phyloP scores from a whole-genome alignment of 257 asterid species.

The Striga asiatica region DNA sequence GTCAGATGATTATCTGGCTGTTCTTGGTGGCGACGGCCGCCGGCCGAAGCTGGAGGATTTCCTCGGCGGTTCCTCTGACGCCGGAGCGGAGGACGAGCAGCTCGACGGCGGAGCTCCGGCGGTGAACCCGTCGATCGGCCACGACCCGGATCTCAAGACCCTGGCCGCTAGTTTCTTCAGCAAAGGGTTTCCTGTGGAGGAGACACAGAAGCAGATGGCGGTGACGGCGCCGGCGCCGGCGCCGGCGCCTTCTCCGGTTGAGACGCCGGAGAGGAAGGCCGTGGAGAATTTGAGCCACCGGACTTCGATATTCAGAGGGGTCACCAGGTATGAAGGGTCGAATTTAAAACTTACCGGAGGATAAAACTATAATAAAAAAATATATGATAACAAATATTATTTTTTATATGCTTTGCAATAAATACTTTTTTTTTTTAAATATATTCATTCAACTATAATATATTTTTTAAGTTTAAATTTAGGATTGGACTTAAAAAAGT shows the following conservation, averaged over 20 bases:
- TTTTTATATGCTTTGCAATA: too few species aligned
- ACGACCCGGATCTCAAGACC: conserved; percentile 49
- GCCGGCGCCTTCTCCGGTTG: conserved; percentile 11
- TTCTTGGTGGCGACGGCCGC: conserved; percentile 17
- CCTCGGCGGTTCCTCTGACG: conserved; percentile 32
- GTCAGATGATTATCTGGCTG: background rate
- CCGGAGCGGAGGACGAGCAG: conserved; percentile 18
- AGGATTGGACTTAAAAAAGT: too few species aligned
- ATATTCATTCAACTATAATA: too few species aligned
- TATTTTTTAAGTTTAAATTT: too few species aligned
- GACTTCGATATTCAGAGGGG: conserved; percentile 71
- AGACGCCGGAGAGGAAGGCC: conserved; percentile 41
- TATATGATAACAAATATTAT: too few species aligned
- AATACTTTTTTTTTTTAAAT: too few species aligned
- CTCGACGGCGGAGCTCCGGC: conserved; percentile 15
- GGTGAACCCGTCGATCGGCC: conserved; percentile 18
- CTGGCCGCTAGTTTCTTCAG: conserved; percentile 50
- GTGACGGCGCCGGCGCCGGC: conserved; percentile 23
- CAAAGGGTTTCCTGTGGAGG: conserved; percentile 27
- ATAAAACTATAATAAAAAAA: too few species aligned
- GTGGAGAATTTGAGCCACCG: conserved; percentile 71
- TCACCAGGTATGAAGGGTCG: conserved; percentile 54
- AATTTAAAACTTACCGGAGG: too few species aligned
- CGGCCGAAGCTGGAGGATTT: conserved; percentile 70
- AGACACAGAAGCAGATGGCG: conserved; percentile 21